Evolutionary conservation across 768 basidiomycete genomes (phyloP).

Genomic region (Pisolithus orientalis): DNA sequence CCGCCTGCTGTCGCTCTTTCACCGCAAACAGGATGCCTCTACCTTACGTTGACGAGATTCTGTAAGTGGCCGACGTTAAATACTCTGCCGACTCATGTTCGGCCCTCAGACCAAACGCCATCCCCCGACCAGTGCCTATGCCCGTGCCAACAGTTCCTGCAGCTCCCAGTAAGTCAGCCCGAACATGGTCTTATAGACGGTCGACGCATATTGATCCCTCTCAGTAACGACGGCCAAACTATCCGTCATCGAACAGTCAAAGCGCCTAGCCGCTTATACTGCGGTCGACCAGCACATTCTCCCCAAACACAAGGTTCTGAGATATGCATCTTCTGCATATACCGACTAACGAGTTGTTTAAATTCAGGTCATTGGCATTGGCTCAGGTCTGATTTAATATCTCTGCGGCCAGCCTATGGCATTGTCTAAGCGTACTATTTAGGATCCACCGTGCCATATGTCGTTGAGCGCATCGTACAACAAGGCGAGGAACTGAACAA

Average conservation of each 20-base stretch:
- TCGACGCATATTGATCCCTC: neutral
- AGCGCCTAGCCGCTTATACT: slow-evolving; percentile 86
- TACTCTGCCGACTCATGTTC: neutral
- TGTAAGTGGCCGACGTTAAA: slow-evolving; percentile 11
- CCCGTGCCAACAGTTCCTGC: neutral
- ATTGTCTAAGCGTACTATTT: slow-evolving; percentile 1
- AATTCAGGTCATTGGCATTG: slow-evolving; percentile 75
- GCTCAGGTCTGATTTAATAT: slow-evolving; percentile 50
- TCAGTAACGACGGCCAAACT: slow-evolving; percentile 17
- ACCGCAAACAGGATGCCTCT: slow-evolving; percentile 6
- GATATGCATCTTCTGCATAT: slow-evolving; percentile 12
- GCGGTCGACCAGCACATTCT: slow-evolving; percentile 89
- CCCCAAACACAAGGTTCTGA: slow-evolving; percentile 67
- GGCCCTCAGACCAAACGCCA: slow-evolving; percentile 7
- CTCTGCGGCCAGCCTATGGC: neutral
- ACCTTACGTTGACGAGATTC: slow-evolving; percentile 6
- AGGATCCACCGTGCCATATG: slow-evolving; percentile 94
- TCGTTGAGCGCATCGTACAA: slow-evolving; percentile 88
- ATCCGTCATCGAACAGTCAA: slow-evolving; percentile 69
- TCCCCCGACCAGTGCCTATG: slow-evolving; percentile 8
- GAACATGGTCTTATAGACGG: neutral
- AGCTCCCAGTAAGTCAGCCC: slow-evolving; percentile 6
- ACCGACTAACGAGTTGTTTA: neutral
- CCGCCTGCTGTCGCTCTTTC: slow-evolving; percentile 1
- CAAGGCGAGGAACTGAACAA: slow-evolving; percentile 75